A percentile compares a stretch with the other conserved stretches of the same genome.
Conservation (phyloP, 768 basidiomycete genomes). For the Leccinum variicolor region DNA sequence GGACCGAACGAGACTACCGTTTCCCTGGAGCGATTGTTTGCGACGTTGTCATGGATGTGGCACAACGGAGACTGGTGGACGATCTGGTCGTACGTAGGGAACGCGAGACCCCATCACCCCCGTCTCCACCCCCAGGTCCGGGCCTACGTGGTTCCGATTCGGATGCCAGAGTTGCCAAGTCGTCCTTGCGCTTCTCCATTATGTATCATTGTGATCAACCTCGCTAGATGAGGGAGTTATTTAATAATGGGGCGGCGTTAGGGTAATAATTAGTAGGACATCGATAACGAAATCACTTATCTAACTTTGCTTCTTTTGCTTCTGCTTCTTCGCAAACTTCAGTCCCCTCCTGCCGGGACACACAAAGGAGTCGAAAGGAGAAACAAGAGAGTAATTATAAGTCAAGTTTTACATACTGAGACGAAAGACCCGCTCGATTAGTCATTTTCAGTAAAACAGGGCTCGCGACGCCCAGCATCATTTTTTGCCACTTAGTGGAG, state of each 20-base stretch:
- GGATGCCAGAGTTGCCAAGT: not conserved
- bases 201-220: slow-evolving; percentile 86
- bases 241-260: slow-evolving; percentile 78
- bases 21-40: not conserved
- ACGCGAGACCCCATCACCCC: not conserved
- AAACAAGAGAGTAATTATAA: slow-evolving; percentile 4
- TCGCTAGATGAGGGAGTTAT: slow-evolving; percentile 96
- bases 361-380: not conserved
- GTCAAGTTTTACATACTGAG: slow-evolving; percentile 43
- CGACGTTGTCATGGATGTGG: not conserved
- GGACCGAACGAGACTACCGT: not conserved
- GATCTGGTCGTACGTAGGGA: not conserved
- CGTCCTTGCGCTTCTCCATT: slow-evolving; percentile 40
- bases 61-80: not conserved
- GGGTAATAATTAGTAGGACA: slow-evolving; percentile 61
- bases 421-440: slow-evolving; percentile 75
- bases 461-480: not conserved
- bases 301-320: slow-evolving; percentile 43
- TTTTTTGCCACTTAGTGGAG: slow-evolving; percentile 77
- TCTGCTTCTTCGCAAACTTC: not conserved
- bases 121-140: not conserved
- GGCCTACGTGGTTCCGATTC: not conserved
- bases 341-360: not conserved
- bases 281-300: slow-evolving; percentile 92
- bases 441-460: slow-evolving; percentile 60